Evolutionary conservation across 2,329 filamentous ascomycete genomes (phyloP).

Genomic region (Aspergillus thermomutatus): DNA sequence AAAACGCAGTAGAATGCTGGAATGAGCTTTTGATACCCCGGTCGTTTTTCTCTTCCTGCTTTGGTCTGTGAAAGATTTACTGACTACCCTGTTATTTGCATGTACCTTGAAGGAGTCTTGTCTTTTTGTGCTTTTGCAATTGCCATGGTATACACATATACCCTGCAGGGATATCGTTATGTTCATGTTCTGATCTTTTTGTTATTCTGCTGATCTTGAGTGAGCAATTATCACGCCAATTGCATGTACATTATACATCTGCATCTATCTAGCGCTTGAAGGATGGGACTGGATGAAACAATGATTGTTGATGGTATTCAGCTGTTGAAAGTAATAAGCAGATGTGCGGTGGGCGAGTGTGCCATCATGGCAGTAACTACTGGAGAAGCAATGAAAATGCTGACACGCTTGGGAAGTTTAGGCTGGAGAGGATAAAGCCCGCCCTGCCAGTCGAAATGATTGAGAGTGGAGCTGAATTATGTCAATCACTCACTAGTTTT

Average conservation of each 20-base stretch:
- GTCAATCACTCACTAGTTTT: neutral
- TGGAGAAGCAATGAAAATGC: neutral
- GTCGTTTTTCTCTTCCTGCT: slow-evolving; percentile 11
- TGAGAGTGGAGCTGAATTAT: neutral
- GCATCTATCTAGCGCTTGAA: neutral
- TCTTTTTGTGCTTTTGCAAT: neutral
- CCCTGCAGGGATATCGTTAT: neutral
- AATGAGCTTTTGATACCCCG: slow-evolving; percentile 25
- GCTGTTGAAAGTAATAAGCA: neutral
- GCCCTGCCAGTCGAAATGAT: neutral
- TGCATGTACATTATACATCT: neutral
- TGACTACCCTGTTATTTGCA: neutral
- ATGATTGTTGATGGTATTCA: neutral
- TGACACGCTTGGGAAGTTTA: neutral
- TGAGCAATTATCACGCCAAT: neutral
- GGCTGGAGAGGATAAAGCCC: neutral
- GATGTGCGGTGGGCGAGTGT: neutral
- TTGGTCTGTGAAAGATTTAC: neutral
- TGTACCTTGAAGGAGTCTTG: neutral
- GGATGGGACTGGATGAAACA: neutral
- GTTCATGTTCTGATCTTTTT: neutral
- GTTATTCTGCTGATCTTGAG: neutral
- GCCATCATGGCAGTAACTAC: no score
- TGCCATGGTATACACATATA: neutral
- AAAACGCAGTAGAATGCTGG: slow-evolving; percentile 42